These are phyloP conservation scores for Fagopyrum esculentum DNA, from an alignment of 148 eudicot species.

Conservation along the genomic window DNA sequence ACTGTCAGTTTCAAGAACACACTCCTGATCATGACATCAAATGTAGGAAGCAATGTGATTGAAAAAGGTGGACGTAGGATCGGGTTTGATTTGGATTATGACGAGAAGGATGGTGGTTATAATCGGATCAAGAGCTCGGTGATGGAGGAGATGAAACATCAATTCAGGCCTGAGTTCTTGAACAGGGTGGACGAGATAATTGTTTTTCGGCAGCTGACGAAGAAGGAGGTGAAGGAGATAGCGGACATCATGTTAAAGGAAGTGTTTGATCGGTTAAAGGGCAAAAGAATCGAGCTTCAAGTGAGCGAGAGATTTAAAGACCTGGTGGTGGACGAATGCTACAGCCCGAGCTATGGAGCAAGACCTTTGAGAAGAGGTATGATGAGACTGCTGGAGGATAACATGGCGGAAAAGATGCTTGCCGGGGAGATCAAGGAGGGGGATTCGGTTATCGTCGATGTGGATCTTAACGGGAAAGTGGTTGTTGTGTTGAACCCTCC, in stretches of 20 bases:
- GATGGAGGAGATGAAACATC: slow-evolving; percentile 15
- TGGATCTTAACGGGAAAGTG: slow-evolving; percentile 15
- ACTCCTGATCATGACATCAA: slow-evolving; percentile 21
- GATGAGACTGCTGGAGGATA: slow-evolving; percentile 30
- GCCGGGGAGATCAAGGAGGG: slow-evolving; percentile 25
- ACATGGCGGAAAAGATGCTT: slow-evolving; percentile 30
- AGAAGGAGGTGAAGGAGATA: slow-evolving; percentile 22
- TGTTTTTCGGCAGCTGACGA: slow-evolving; percentile 21
- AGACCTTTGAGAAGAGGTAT: slow-evolving; percentile 35
- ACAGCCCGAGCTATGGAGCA: slow-evolving; percentile 31
- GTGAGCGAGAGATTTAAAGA: slow-evolving; percentile 19
- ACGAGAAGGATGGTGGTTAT: not conserved
- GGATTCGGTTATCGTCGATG: slow-evolving; percentile 18
- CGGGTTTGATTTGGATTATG: slow-evolving; percentile 8
- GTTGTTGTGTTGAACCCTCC: not conserved
- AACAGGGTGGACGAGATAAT: slow-evolving; percentile 37
- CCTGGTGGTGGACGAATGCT: slow-evolving; percentile 19
- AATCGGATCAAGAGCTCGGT: slow-evolving; percentile 15
- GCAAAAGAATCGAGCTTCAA: slow-evolving; percentile 13
- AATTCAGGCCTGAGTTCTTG: slow-evolving; percentile 37
- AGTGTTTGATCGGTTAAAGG: slow-evolving; percentile 19
- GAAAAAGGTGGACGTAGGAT: slow-evolving; percentile 14
- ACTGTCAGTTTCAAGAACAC: slow-evolving; percentile 21
- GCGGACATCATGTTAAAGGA: slow-evolving; percentile 22
- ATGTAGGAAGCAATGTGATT: slow-evolving; percentile 18